These are phyloP conservation scores for Kazachstania africana DNA, from an alignment of 805 yeast species.

Conservation along the genomic window DNA sequence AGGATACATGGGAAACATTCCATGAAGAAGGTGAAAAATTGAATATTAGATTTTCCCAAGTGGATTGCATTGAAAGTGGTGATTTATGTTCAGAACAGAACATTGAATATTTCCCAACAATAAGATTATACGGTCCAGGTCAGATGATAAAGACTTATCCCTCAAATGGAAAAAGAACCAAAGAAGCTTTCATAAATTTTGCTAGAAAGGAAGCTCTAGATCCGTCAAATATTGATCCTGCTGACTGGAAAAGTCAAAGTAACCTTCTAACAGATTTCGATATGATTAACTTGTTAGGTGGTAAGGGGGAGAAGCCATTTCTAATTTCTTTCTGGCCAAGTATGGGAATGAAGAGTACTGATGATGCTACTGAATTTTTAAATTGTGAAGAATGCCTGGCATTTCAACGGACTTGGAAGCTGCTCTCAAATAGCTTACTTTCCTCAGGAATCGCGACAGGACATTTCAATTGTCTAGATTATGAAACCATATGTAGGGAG, in stretches of 20 bases:
- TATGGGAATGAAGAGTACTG: constrained; percentile 28
- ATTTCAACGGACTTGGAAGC: constrained; percentile 46
- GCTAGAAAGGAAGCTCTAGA: constrained; percentile 43
- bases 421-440: constrained; percentile 37
- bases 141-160: constrained; percentile 40
- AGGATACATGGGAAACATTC: constrained; percentile 43
- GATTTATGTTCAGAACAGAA: constrained; percentile 68
- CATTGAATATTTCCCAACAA: constrained; percentile 54
- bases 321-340: constrained; percentile 61
- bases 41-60: constrained; percentile 51
- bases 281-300: constrained; percentile 39
- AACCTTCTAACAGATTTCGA: constrained; percentile 29
- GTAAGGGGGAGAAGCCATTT: constrained; percentile 37
- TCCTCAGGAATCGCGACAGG: constrained; percentile 31
- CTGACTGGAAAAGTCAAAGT: constrained; percentile 32
- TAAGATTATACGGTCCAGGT: constrained; percentile 57
- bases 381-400: constrained; percentile 40
- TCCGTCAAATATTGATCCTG: constrained; percentile 27
- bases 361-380: constrained; percentile 26
- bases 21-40: constrained; percentile 33
- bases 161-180: constrained; percentile 31
- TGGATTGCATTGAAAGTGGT: constrained; percentile 77
- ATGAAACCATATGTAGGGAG: constrained; percentile 39
- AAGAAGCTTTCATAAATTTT: constrained; percentile 40
- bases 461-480: constrained; percentile 48